Percentiles rank a stretch among this genome's conserved stretches.
These are phyloP conservation scores for Stagonosporopsis chrysanthemi DNA, from an alignment of 2,329 filamentous ascomycete genomes.

Conservation along the genomic window DNA sequence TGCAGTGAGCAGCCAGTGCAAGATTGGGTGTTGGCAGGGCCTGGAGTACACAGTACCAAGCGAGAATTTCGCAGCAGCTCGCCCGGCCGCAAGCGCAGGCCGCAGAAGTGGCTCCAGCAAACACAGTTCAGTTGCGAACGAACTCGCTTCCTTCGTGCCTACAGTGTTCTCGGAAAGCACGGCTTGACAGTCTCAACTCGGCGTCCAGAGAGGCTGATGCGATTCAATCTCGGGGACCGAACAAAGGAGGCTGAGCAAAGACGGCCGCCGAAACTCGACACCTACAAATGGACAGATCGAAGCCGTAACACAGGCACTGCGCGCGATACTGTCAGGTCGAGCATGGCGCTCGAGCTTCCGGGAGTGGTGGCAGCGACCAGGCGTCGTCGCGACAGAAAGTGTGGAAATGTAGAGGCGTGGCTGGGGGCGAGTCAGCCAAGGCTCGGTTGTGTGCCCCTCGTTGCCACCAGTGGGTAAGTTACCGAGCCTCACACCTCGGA, in stretches of 20 bases:
- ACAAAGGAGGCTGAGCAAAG: slow-evolving; percentile 9
- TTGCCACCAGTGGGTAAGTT: neutral
- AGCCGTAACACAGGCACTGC: neutral
- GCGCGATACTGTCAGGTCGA: too few species aligned
- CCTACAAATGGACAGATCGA: too few species aligned
- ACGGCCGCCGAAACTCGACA: neutral
- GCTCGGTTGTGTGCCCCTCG: slow-evolving; percentile 8
- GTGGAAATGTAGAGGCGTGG: too few species aligned
- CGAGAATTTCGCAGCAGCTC: neutral
- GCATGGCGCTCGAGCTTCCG: neutral
- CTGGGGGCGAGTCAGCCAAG: neutral
- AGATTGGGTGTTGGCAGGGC: neutral
- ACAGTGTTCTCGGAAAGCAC: too few species aligned
- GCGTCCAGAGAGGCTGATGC: neutral
- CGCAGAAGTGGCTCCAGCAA: neutral
- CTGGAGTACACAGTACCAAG: neutral
- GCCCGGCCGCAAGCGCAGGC: neutral
- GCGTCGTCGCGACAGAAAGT: neutral
- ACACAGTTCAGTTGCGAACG: neutral
- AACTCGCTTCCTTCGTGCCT: neutral
- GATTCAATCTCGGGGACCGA: slow-evolving; percentile 10
- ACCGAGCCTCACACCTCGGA: slow-evolving; percentile 1
- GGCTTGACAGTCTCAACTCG: neutral
- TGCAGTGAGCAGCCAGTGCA: neutral
- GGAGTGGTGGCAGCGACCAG: neutral